Evolutionary conservation across 2,329 filamentous ascomycete genomes (phyloP), one percentile per base, ranked within the genome.

Genomic region (Aspergillus alliaceus): DNA sequence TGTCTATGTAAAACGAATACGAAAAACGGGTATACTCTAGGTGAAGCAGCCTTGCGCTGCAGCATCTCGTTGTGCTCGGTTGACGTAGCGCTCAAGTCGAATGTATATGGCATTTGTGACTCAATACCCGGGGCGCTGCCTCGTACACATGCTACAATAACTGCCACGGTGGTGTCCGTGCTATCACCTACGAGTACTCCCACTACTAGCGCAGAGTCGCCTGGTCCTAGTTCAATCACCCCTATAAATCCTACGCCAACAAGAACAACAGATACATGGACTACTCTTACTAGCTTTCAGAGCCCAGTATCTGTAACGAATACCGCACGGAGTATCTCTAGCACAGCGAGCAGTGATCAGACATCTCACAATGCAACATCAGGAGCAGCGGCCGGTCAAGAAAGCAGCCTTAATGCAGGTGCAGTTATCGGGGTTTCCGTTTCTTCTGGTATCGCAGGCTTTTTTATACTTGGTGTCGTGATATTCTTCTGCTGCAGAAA

Each of bases 1-100:
- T 90, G 87, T 63, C 78, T 91, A 6, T 92, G 89, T 70, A 80
- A 81, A 35, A 79, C 80, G 57, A 77, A 78, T 32, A 87, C 87
- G 8, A 74, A 71, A 12, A 82, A 82, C 29, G 87, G 86, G 9
- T 88, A 86, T 64, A 91, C 89, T 1, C 67, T 91, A 48, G 88
- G 87, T n/a, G 89, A 91, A 73, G 88, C 82, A 11, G 87, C 85
- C 4, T 73, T 90, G 60, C 83, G 87, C 66, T 92, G 89, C 70
- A 80, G 90, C 32, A 77, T 83, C 8, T 83, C 83, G 2, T 74
- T 73, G 14, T 92, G 89, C 70, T 70, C 75, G 4, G 75, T 77
- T 3, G 66, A 73, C 11, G 80, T 83, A 51, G 69, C 70, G 9
- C 64, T 69, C 32, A 73, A 80, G 72, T 67, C 78, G 64, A 72